Percentiles rank a stretch among this genome's conserved stretches.
These are phyloP conservation scores for Hemisphaericaspora xylofermentans DNA, from an alignment of 1,139 yeast genomes.

Conservation along the genomic window DNA sequence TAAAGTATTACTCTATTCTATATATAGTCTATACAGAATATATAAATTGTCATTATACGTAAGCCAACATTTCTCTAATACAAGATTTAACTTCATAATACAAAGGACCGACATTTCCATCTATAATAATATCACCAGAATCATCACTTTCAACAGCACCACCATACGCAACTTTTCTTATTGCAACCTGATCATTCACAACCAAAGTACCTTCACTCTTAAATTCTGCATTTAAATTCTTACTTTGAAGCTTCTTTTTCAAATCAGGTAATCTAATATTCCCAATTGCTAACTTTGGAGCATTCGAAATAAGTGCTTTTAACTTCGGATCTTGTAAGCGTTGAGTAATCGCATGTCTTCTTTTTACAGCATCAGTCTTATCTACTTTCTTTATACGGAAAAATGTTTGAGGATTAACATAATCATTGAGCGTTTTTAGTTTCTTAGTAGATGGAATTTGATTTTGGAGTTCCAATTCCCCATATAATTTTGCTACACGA, in stretches of 20 bases:
- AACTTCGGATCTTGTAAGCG: conserved; percentile 11
- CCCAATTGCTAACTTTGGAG: conserved; percentile 71
- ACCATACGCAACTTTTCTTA: conserved; percentile 60
- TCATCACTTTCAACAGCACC: conserved; percentile 39
- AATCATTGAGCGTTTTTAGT: conserved; percentile 27
- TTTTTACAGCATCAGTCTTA: conserved; percentile 8
- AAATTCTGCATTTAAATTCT: conserved; percentile 78
- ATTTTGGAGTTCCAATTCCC: conserved; percentile 56
- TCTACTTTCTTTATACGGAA: conserved; percentile 35
- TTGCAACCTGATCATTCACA: conserved; percentile 73
- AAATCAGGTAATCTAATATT: conserved; percentile 83
- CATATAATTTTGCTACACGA: conserved; percentile 79
- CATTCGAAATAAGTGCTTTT: conserved; percentile 16
- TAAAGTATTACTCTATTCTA: not conserved
- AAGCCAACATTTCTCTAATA: conserved; percentile 79
- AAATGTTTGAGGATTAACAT: conserved; percentile 35
- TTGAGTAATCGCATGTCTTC: conserved; percentile 8
- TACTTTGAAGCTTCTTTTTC: conserved; percentile 56
- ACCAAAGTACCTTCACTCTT: conserved; percentile 92
- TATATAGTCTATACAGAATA: not conserved
- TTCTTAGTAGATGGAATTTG: conserved; percentile 15
- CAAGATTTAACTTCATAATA: conserved; percentile 79
- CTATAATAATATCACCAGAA: conserved; percentile 81
- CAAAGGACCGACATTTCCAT: conserved; percentile 74
- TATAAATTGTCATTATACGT: conserved; percentile 40